phyloP scores from a whole-genome alignment of 495 filamentous ascomycete species.

The Amniculicola lignicola region DNA sequence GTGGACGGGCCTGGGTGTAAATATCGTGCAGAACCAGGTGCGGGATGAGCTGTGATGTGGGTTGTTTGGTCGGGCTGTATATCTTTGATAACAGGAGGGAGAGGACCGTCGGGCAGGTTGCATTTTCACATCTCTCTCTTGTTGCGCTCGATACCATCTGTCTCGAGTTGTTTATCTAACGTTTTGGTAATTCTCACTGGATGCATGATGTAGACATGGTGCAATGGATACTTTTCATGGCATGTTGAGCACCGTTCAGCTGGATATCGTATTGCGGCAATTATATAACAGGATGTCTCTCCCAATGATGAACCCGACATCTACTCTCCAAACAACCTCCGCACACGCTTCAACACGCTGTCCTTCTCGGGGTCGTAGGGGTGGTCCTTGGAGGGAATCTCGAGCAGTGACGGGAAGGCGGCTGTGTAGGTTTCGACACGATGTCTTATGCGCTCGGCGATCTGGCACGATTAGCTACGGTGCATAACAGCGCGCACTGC shows the following conservation, averaged over 20 bases:
- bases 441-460: conserved; percentile 90
- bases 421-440: conserved; percentile 70
- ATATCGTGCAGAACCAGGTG: conserved; percentile 23
- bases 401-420: conserved; percentile 75
- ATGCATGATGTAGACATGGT: conserved; percentile 8
- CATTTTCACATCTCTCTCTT: neutral
- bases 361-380: conserved; percentile 99
- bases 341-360: conserved; percentile 87
- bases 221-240: neutral
- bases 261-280: neutral
- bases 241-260: neutral
- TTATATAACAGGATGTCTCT: neutral
- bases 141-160: conserved; percentile 4
- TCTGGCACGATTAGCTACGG: conserved; percentile 48
- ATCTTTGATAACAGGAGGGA: no score
- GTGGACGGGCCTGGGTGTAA: conserved; percentile 27
- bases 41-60: conserved; percentile 25
- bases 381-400: conserved; percentile 99
- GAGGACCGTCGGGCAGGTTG: no score
- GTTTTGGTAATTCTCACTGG: neutral
- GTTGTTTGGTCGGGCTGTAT: no score
- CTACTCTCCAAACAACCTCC: conserved; percentile 87
- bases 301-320: neutral
- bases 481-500: no score
- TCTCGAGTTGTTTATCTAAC: no score